Base-by-base conservation (phyloP, 495 filamentous ascomycete species). In the Penicillium psychrofluorescens region DNA sequence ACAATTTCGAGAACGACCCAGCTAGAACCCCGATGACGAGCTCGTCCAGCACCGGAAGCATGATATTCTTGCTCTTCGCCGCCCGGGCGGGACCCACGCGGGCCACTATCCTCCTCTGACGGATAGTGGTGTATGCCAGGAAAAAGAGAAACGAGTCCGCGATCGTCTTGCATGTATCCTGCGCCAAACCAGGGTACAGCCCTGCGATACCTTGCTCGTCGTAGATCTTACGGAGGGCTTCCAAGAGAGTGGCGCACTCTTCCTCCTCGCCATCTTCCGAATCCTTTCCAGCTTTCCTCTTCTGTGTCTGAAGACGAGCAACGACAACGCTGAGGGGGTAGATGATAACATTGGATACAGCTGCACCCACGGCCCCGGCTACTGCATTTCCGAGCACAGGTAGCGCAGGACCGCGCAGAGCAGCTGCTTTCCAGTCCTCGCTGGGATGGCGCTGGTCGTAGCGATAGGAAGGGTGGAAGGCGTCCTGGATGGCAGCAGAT, bases 291-390 rank as follows among this genome's bases (percentile, higher is more conserved):
- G 9, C 38, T 40, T 81, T 67, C 45, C 79, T 80, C 34, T 78
- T 75, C 61, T 95, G 88, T 10, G 86, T 86, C 63, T 95, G 89
- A 5, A 95, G 76, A 10, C 89, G 77, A 11, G 89, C 88, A 46
- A 89, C 83, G 43, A 90, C 81, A n/a, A 95, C 75, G 56, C 85
- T 85, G 16, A 95, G 76, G 2, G 91, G 90, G 59, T 95, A 95
- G 8, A 84, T 80, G 35, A 80, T 63, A 38, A 90, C 64, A 54
- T 89, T 90, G 3, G 89, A 89, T 40, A 94, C 76, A 9, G 87
- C 82, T 3, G 87, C 83, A 11, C 88, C 90, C 11, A 80, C 71
- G 27, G 86, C 80, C 39, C 90, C 90, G 12, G 89, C 85, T 14
- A 86, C 59, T 39, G 91, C 90, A 70, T 95, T 91, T 13, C 87